These are phyloP conservation scores for Saitozyma sp. DNA, from an alignment of 768 basidiomycete species.

Conservation along the genomic window DNA sequence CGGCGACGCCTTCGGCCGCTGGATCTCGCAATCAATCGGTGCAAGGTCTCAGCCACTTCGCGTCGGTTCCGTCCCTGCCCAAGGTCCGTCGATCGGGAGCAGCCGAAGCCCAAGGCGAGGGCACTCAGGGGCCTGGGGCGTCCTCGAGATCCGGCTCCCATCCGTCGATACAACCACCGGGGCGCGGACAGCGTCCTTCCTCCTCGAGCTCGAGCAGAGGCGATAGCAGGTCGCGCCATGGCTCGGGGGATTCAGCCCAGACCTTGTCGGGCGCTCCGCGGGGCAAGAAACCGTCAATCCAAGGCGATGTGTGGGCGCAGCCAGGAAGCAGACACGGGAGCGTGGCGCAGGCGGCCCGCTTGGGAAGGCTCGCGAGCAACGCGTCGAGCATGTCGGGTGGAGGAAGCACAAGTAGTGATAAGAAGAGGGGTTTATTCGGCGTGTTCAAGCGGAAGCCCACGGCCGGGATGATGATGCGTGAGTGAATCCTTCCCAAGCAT, in stretches of 20 bases:
- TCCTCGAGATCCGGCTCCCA: slow-evolving; percentile 19
- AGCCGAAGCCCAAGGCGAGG: slow-evolving; percentile 5
- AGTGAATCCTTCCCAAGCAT: slow-evolving; percentile 4
- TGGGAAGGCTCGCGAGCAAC: slow-evolving; percentile 34
- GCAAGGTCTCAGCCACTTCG: slow-evolving; percentile 23
- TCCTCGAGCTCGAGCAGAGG: slow-evolving; percentile 12
- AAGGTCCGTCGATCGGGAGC: slow-evolving; percentile 24
- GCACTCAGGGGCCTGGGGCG: slow-evolving; percentile 2
- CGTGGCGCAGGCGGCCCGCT: slow-evolving; percentile 6
- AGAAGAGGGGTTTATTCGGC: slow-evolving; percentile 48
- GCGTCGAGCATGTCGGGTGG: slow-evolving; percentile 17
- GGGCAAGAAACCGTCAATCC: neutral
- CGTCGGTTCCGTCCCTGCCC: slow-evolving; percentile 34
- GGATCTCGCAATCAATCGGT: neutral
- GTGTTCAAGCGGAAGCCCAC: slow-evolving; percentile 42
- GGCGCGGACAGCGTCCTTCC: slow-evolving; percentile 5
- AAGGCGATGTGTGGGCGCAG: neutral
- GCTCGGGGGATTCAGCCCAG: slow-evolving; percentile 32
- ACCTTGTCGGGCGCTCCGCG: slow-evolving; percentile 22
- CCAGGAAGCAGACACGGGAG: slow-evolving; percentile 6
- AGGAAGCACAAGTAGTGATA: slow-evolving; percentile 27
- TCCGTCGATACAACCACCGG: slow-evolving; percentile 20
- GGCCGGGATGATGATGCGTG: slow-evolving; percentile 18
- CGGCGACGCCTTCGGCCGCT: neutral
- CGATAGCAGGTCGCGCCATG: slow-evolving; percentile 16